Evolutionary conservation across 768 basidiomycete genomes (phyloP).

Genomic region (Termitomyces sp.): DNA sequence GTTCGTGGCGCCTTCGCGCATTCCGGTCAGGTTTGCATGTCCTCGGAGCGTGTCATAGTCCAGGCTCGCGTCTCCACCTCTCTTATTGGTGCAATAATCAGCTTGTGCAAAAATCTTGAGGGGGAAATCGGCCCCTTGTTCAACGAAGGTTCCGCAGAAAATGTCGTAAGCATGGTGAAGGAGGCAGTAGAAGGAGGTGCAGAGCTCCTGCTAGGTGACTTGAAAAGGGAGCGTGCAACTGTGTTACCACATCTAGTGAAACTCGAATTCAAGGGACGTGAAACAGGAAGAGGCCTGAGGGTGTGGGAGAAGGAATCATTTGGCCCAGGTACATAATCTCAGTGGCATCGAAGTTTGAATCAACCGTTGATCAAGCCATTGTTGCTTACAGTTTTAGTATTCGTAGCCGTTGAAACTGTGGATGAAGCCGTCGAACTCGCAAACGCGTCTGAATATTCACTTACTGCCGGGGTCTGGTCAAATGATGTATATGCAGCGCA

Average conservation of each 20-base stretch:
- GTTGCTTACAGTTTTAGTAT: conserved; percentile 30
- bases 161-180: conserved; percentile 35
- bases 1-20: conserved; percentile 36
- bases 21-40: conserved; percentile 57
- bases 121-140: conserved; percentile 34
- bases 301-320: conserved; percentile 59
- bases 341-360: not conserved
- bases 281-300: conserved; percentile 36
- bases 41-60: conserved; percentile 52
- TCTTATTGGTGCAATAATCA: conserved; percentile 29
- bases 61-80: conserved; percentile 32
- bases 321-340: conserved; percentile 39
- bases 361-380: not conserved
- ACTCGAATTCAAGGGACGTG: conserved; percentile 23
- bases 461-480: conserved; percentile 51
- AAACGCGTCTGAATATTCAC: conserved; percentile 47
- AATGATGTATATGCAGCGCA: conserved; percentile 36
- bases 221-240: conserved; percentile 30
- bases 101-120: conserved; percentile 26
- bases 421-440: conserved; percentile 53
- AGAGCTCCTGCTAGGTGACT: conserved; percentile 39
- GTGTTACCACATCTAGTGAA: conserved; percentile 49
- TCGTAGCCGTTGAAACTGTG: conserved; percentile 39
- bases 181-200: conserved; percentile 42
- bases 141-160: conserved; percentile 37